A percentile compares a stretch with the other conserved stretches of the same genome.
phyloP scores from a whole-genome alignment of 2,329 filamentous ascomycete species.

The Colletotrichum sp. region DNA sequence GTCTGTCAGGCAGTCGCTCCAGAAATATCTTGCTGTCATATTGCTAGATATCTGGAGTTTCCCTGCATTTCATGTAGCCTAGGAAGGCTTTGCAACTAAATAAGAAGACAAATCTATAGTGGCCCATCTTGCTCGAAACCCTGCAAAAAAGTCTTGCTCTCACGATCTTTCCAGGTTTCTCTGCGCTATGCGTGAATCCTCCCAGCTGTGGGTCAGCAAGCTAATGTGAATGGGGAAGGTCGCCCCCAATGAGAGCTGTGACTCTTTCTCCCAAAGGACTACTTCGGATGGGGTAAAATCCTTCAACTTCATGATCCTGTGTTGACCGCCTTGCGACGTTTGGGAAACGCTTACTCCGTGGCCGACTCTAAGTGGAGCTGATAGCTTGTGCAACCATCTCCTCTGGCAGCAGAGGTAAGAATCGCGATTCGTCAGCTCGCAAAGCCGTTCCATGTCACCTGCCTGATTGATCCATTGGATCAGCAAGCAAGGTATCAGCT shows the following conservation, averaged over 20 bases:
- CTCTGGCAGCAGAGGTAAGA: neutral
- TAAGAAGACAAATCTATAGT: neutral
- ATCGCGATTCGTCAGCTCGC: neutral
- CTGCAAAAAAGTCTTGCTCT: neutral
- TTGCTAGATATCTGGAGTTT: neutral
- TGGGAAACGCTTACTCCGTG: neutral
- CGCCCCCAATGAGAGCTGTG: neutral
- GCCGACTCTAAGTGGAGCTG: neutral
- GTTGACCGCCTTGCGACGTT: neutral
- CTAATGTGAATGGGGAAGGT: conserved; percentile 17
- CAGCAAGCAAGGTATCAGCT: neutral
- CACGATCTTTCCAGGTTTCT: neutral
- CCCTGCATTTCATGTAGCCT: neutral
- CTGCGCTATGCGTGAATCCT: neutral
- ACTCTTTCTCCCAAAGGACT: neutral
- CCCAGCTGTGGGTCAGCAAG: neutral
- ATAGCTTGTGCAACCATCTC: neutral
- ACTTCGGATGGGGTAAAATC: neutral
- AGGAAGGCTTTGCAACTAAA: neutral
- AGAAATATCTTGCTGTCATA: neutral
- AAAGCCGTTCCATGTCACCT: neutral
- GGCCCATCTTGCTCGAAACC: too few species aligned
- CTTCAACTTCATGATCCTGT: neutral
- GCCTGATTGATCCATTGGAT: neutral
- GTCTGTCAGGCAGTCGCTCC: neutral